Evolutionary conservation across 805 yeast species (phyloP), one percentile per base, ranked within the genome.

Genomic region (Millerozyma acaciae): DNA sequence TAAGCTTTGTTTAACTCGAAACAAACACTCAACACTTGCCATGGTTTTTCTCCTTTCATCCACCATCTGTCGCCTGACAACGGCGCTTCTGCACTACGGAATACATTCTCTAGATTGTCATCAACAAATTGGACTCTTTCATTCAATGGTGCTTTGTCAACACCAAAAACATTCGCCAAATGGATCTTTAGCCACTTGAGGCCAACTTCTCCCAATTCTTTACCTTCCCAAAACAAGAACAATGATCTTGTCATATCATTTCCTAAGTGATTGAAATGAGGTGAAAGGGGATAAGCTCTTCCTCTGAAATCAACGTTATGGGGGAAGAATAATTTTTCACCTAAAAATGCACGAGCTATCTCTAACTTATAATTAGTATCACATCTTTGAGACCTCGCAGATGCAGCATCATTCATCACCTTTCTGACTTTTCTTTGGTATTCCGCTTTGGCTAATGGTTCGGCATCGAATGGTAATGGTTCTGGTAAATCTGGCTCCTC

Each of bases 301-400:
- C 94, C 94, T 60, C 94, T 73, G 50, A 84, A 84, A 56, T 84
- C 94, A 36, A 84, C 61, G 42, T 82, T 82, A 51, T 84, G 90
- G 6, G 94, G 93, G 64, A 84, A 84, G 51, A 73, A 83, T 47
- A 84, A 73, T 43, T 60, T 62, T 54, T 84, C 93, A 16, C 94
- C 94, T 37, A 73, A 83, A 60, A 58, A 82, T 0, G 96, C 96
- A 43, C 97, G 73, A 1, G 98, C 97, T 52, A 93, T 87, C 57
- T 93, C 98, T 33, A 93, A 62, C 55, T 87, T 93, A 57, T 93
- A 93, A 55, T 93, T 90, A 42, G 85, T 71, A 58, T 89, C 97
- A 64, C 98, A 93, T 57, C 98, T 76, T 54, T 81, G 84, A 0
- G 97, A 89, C 57, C 93, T 78, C 41, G 73, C 68, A 15, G 81